Evolutionary conservation across 2,329 filamentous ascomycete species (phyloP).

Genomic region (Aspergillus alliaceus): DNA sequence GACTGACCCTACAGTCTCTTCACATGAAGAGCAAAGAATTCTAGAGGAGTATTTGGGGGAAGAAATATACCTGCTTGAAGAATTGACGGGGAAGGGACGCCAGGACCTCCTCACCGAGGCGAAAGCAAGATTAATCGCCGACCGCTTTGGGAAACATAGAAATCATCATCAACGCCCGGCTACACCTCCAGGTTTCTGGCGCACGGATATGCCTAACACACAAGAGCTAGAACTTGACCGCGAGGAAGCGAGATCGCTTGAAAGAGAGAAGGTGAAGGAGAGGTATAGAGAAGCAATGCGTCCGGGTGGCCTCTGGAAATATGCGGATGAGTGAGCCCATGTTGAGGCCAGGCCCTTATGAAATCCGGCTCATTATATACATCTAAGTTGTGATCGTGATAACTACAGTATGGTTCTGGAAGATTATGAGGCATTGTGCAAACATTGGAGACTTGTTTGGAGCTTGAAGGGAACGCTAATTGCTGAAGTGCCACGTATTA

Average conservation of each 20-base stretch:
- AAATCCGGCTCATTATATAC: no score
- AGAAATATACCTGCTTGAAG: constrained; percentile 31
- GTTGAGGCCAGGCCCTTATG: background rate
- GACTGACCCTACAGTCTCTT: constrained; percentile 18
- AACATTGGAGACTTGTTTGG: no score
- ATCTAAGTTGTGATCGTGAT: background rate
- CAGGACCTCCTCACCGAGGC: constrained; percentile 72
- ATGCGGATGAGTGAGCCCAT: constrained; percentile 67
- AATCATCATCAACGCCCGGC: constrained; percentile 68
- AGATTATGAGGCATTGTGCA: background rate
- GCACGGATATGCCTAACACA: constrained; percentile 82
- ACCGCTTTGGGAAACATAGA: constrained; percentile 74
- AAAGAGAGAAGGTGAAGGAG: constrained; percentile 66
- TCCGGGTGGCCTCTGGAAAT: constrained; percentile 73
- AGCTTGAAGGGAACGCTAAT: no score
- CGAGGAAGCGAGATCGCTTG: constrained; percentile 62
- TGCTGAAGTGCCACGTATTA: no score
- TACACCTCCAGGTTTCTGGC: constrained; percentile 88
- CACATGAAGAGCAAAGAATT: constrained; percentile 24
- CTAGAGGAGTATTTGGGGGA: constrained; percentile 58
- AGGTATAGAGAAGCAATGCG: constrained; percentile 81
- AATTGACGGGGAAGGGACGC: constrained; percentile 62
- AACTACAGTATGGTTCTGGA: background rate
- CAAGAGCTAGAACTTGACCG: constrained; percentile 72
- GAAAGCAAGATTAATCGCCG: constrained; percentile 69